Evolutionary conservation across 345 rosid genomes (phyloP), one percentile per base, ranked within the genome.

Genomic region (Lagerstroemia speciosa): DNA sequence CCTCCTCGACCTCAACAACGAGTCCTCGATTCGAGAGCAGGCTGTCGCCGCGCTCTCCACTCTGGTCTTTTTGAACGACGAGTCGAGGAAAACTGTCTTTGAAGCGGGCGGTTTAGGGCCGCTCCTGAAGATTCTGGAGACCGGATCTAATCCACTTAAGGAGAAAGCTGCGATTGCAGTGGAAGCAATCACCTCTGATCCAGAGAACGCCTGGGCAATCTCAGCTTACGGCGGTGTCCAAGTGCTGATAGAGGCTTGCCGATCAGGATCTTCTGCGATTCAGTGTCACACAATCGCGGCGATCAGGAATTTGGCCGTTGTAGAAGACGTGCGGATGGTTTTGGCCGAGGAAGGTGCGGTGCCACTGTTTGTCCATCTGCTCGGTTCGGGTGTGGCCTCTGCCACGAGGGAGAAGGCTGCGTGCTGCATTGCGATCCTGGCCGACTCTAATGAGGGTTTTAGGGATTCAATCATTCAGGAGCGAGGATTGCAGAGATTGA

Each of bases 61-160:
- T 5, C 62, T 91, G 22, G 87, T 88, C 34, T 79, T 84, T 0
- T 83, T 82, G 6, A 77, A 76, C 74, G 81, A 80, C 17, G 92
- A 90, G 62, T 85, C 94, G 16, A 81, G 90, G 41, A 88, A 78
- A 67, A 76, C 72, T 9, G 85, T 90, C 30, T 90, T 86, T 50
- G 92, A 88, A 68, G 83, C 78, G 61, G 94, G 97, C 0, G 94
- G 90, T 30, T 73, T 90, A 69, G 94, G 97, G 71, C 92, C 90
- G 33, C 64, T 90, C 20, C 68, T 90, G 69, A 75, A 90, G 60
- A 52, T 88, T 55, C 79, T 90, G 10, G 97, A 91, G 69, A 68
- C 92, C 0, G 87, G 94, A 61, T 86, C 91, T 12, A 75, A 83
- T 74, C 72, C 82, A 1, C 32, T 88, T 15, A 88, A 82, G 61